Evolutionary conservation across 2,329 filamentous ascomycete genomes (phyloP).

Genomic region (Aspergillus quadrilineatus): DNA sequence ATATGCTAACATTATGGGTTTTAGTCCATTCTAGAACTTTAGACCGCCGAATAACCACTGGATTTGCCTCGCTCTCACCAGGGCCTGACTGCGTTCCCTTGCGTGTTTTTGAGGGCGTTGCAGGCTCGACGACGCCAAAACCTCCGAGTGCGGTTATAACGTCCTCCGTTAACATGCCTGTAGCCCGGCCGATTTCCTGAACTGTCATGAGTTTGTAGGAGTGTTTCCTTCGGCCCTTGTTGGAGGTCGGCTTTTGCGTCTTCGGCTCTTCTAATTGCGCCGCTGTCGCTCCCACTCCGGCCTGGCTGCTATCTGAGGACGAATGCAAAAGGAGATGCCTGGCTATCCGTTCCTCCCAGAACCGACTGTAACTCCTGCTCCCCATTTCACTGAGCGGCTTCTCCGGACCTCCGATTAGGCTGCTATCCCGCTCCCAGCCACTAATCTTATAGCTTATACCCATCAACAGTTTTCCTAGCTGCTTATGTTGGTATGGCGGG

Average conservation of each 20-base stretch:
- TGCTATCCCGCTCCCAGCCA: conserved; percentile 63
- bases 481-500: conserved; percentile 90
- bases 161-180: conserved; percentile 83
- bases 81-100: conserved; percentile 38
- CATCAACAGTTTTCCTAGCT: conserved; percentile 85
- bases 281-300: conserved; percentile 22
- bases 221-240: conserved; percentile 42
- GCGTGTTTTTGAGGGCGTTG: conserved; percentile 55
- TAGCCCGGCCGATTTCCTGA: conserved; percentile 69
- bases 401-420: conserved; percentile 84
- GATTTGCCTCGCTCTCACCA: conserved; percentile 22
- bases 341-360: conserved; percentile 82
- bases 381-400: conserved; percentile 88
- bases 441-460: conserved; percentile 91
- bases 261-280: conserved; percentile 24
- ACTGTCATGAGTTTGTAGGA: conserved; percentile 59
- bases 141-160: conserved; percentile 73
- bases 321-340: conserved; percentile 59
- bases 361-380: conserved; percentile 75
- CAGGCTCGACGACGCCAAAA: conserved; percentile 68
- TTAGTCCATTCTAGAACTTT: conserved; percentile 67
- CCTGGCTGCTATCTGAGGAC: conserved; percentile 18
- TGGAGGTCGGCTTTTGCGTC: conserved; percentile 26
- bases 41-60: conserved; percentile 54
- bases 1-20: conserved; percentile 61